Base-by-base conservation (phyloP, 257 asterid species). In the Thymus quinquecostatus region DNA sequence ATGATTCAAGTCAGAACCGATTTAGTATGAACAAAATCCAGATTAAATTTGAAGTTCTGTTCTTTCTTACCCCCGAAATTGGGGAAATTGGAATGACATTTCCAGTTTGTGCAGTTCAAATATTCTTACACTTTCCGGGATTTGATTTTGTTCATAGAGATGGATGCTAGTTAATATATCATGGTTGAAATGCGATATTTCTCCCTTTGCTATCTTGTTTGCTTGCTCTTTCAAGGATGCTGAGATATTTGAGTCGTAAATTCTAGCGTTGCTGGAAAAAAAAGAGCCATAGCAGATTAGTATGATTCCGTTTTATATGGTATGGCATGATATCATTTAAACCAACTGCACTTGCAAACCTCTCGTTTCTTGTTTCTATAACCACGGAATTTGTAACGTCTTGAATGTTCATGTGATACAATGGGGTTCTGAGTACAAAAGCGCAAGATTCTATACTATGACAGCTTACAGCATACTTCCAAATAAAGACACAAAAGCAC, bases 401-500 rank as follows among this genome's bases (percentile, higher is more conserved):
- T 48, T 66, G 10, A 66, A 67, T 8, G 58, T 33, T 48, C 38
- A 11, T 50, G 55, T 61, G 45, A 45, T 50, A 30, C 62, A 71
- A 60, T 27, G 13, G 14, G 27, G 65, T 36, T 28, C 21, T 55
- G 1, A 40, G 64, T 55, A 40, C 27, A 27, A 10, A 47, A 45
- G 70, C n/a, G n/a, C 41, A 9, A 10, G 50, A 68, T 68, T 21
- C 51, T 47, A 55, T 57, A 51, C 41, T 41, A 8, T 33, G 51
- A 43, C 55, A 66, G 60, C 30, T 41, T 36, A 62, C 60, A 61
- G 36, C 33, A 71, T 60, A 51, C 64, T 32, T 64, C 76, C 62
- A 75, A 75, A 36, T 40, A n/a, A 63, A 49, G 47, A 71, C 28
- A 47, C 55, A 56, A 79, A 32, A 60, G 29, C 32, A 29, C 55